phyloP scores from a whole-genome alignment of 495 filamentous ascomycete genomes.

The Aspergillus ellipticus region DNA sequence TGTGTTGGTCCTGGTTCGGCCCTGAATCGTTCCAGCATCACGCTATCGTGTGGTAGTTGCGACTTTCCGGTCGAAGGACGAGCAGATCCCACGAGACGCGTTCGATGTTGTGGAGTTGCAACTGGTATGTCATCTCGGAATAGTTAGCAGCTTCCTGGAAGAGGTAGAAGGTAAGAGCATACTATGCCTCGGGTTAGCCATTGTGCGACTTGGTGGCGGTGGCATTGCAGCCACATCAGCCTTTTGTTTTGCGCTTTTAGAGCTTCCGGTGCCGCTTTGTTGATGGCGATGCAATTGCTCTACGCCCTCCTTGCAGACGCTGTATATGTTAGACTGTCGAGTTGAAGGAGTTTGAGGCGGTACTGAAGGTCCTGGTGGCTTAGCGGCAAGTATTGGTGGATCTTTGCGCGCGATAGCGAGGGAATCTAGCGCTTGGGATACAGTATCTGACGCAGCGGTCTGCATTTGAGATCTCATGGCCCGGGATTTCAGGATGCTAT shows the following conservation, averaged over 20 bases:
- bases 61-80: constrained; percentile 17
- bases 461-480: constrained; percentile 67
- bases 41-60: constrained; percentile 14
- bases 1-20: neutral
- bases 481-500: constrained; percentile 75
- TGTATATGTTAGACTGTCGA: constrained; percentile 22
- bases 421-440: constrained; percentile 52
- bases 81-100: constrained; percentile 13
- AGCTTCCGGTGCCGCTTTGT: constrained; percentile 48
- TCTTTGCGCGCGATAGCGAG: constrained; percentile 19
- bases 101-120: constrained; percentile 22
- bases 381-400: constrained; percentile 9
- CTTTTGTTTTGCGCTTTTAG: constrained; percentile 21
- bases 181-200: constrained; percentile 22
- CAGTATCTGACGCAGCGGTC: constrained; percentile 64
- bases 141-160: neutral
- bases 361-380: constrained; percentile 7
- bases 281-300: constrained; percentile 45
- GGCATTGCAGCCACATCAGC: constrained; percentile 23
- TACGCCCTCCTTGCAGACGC: constrained; percentile 33
- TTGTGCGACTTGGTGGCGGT: constrained; percentile 19
- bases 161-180: neutral
- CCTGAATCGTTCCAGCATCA: constrained; percentile 17
- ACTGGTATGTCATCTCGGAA: constrained; percentile 11
- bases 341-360: constrained; percentile 24